Conservation (phyloP, 2,329 filamentous ascomycete genomes). For the Pseudogymnoascus sp. region DNA sequence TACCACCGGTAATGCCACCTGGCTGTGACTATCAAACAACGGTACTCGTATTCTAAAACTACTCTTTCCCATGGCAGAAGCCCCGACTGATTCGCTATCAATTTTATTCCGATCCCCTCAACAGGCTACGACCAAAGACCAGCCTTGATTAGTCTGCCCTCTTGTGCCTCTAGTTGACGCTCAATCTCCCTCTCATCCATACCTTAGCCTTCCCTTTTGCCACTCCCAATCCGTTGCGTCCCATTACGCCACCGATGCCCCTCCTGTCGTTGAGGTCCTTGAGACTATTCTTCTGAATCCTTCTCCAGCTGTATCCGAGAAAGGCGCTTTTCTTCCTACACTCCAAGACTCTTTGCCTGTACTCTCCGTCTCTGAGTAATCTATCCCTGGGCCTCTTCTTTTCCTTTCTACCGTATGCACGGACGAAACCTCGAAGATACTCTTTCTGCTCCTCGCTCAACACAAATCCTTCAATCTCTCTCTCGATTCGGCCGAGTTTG, state of each 20-base stretch:
- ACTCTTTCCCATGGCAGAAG: neutral
- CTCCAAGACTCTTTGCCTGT: constrained; percentile 62
- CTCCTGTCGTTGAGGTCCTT: neutral
- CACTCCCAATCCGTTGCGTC: neutral
- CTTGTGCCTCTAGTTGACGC: neutral
- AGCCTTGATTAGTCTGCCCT: neutral
- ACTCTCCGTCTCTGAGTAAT: constrained; percentile 63
- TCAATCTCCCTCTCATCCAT: constrained; percentile 9
- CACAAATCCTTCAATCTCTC: constrained; percentile 26
- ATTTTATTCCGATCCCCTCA: neutral
- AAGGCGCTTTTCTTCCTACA: constrained; percentile 78
- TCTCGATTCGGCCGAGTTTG: constrained; percentile 25
- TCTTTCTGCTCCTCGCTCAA: constrained; percentile 28
- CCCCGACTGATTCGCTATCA: neutral
- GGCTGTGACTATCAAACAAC: neutral
- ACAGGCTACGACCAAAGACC: neutral
- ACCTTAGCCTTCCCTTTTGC: constrained; percentile 2
- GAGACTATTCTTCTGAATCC: constrained; percentile 29
- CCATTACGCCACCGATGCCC: neutral
- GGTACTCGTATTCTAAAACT: neutral
- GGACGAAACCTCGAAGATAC: constrained; percentile 28
- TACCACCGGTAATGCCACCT: neutral
- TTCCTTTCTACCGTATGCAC: constrained; percentile 43
- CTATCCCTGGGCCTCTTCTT: constrained; percentile 78
- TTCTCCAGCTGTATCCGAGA: constrained; percentile 78